phyloP scores from a whole-genome alignment of 768 basidiomycete genomes.

The Pleurotus giganteus region DNA sequence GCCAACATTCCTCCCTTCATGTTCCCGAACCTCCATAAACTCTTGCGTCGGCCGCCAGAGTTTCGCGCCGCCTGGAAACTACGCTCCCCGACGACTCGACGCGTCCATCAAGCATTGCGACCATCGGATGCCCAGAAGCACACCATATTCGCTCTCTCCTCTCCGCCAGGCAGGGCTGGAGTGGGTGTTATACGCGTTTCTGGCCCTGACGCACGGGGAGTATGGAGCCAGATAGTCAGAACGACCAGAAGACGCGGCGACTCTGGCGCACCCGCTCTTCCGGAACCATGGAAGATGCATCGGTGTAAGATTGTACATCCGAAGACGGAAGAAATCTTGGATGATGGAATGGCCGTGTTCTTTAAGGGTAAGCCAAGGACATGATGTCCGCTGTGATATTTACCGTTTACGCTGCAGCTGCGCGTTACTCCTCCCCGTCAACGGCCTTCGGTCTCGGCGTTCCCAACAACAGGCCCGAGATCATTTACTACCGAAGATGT shows the following conservation, averaged over 20 bases:
- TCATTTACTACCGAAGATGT: slow-evolving; percentile 86
- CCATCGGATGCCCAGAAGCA: slow-evolving; percentile 52
- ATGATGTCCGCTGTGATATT: not conserved
- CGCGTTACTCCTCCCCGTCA: not conserved
- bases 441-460: not conserved
- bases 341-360: slow-evolving; percentile 80
- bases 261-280: slow-evolving; percentile 21
- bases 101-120: slow-evolving; percentile 13
- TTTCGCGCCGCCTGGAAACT: not conserved
- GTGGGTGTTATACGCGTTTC: slow-evolving; percentile 82
- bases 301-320: slow-evolving; percentile 71
- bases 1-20: too few species aligned
- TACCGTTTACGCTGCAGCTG: slow-evolving; percentile 3
- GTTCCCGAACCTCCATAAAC: too few species aligned
- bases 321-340: slow-evolving; percentile 55
- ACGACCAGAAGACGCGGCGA: slow-evolving; percentile 14
- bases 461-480: slow-evolving; percentile 50
- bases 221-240: slow-evolving; percentile 62
- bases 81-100: too few species aligned
- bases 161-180: slow-evolving; percentile 83
- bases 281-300: slow-evolving; percentile 66
- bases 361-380: slow-evolving; percentile 62
- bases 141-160: slow-evolving; percentile 88
- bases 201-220: slow-evolving; percentile 65
- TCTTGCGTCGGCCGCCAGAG: not conserved